These are phyloP conservation scores for Selaginella tamariscina DNA, from an alignment of 75 land plant species.

Conservation along the genomic window DNA sequence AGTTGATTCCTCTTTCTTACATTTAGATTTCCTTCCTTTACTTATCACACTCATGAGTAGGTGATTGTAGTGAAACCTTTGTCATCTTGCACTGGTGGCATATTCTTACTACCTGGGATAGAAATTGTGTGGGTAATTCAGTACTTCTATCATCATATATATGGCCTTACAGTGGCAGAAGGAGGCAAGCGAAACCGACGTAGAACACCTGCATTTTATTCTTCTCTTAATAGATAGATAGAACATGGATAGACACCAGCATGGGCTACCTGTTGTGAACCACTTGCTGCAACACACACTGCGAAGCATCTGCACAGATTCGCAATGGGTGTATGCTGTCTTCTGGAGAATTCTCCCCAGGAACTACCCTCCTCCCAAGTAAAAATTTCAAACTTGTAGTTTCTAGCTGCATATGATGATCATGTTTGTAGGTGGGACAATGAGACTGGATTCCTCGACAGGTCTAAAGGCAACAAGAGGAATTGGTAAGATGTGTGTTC, in stretches of 20 bases:
- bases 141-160: not conserved
- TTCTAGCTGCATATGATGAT: conserved; percentile 1
- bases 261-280: not conserved
- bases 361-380: conserved; percentile 94
- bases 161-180: no score
- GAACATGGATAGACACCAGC: not conserved
- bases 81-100: not conserved
- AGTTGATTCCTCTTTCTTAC: not conserved
- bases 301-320: conserved; percentile 62
- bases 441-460: conserved; percentile 55
- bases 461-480: conserved; percentile 80
- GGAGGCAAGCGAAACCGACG: no score
- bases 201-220: no score
- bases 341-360: conserved; percentile 96
- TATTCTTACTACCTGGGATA: not conserved
- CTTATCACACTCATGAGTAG: not conserved
- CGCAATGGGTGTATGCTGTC: conserved; percentile 90
- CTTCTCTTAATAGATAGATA: not conserved
- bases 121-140: not conserved
- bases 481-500: conserved; percentile 56
- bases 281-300: conserved; percentile 57
- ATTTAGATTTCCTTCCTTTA: not conserved
- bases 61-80: not conserved
- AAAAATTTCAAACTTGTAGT: conserved; percentile 2
- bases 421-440: conserved; percentile 53